A percentile compares a stretch with the other conserved stretches of the same genome.
These are phyloP conservation scores for Ophiorrhiza pumila DNA, from an alignment of 257 asterid genomes.

Conservation along the genomic window DNA sequence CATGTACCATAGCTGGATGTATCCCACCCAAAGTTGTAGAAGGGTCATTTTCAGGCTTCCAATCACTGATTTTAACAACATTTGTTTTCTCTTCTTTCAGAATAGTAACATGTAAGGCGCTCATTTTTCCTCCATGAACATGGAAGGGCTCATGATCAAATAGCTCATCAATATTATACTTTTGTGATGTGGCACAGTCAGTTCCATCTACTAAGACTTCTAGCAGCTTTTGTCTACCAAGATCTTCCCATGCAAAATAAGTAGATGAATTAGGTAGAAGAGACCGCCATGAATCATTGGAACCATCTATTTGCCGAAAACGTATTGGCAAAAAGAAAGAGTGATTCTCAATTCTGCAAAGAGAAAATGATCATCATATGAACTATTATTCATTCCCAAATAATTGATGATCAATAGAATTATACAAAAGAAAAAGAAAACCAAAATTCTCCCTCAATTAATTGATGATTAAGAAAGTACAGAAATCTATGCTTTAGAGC, in stretches of 20 bases:
- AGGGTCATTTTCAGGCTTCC: constrained; percentile 69
- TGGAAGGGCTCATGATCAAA: constrained; percentile 77
- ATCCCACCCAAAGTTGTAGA: constrained; percentile 40
- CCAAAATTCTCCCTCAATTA: background rate
- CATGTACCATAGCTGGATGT: constrained; percentile 42
- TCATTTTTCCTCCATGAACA: constrained; percentile 56
- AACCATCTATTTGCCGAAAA: constrained; percentile 84
- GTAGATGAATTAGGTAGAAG: constrained; percentile 81
- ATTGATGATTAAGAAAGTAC: background rate
- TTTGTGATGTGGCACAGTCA: constrained; percentile 56
- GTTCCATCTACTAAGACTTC: constrained; percentile 78
- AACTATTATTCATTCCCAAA: constrained; percentile 18
- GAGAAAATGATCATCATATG: constrained; percentile 17
- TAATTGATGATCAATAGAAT: constrained; percentile 4
- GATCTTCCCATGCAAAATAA: constrained; percentile 93
- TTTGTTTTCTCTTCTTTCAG: constrained; percentile 85
- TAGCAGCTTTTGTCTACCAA: constrained; percentile 67
- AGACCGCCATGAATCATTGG: constrained; percentile 72
- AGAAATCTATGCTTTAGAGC: background rate
- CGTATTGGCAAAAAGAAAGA: constrained; percentile 71
- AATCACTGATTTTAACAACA: constrained; percentile 82
- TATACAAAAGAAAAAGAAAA: background rate
- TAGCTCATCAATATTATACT: constrained; percentile 83
- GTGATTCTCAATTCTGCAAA: constrained; percentile 86
- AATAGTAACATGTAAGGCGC: constrained; percentile 60